phyloP scores from a whole-genome alignment of 108 stramenopile species.

The Bacterosira constricta region DNA sequence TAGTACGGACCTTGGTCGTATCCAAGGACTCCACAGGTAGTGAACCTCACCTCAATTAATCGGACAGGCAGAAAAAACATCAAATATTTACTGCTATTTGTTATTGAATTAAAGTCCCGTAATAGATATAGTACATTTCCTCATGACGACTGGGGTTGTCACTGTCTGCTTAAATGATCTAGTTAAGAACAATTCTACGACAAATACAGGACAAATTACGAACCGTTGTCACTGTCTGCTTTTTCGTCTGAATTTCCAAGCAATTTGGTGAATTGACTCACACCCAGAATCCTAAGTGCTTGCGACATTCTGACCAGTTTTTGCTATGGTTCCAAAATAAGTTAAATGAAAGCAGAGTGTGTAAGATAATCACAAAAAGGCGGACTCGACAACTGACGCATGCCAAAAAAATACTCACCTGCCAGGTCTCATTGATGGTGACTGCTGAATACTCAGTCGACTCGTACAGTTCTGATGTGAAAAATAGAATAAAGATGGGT shows the following conservation, averaged over 20 bases:
- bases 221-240: too few species aligned
- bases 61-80: too few species aligned
- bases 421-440: slow-evolving; percentile 76
- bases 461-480: slow-evolving; percentile 71
- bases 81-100: too few species aligned
- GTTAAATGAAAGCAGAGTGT: not conserved
- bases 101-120: not conserved
- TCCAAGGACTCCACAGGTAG: too few species aligned
- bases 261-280: slow-evolving; percentile 12
- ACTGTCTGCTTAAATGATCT: too few species aligned
- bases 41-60: too few species aligned
- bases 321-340: not conserved
- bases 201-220: too few species aligned
- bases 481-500: not conserved
- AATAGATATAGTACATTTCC: not conserved
- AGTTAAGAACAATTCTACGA: too few species aligned
- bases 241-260: not conserved
- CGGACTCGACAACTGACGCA: not conserved
- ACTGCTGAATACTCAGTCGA: slow-evolving; percentile 86
- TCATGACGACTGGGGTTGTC: not conserved
- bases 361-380: not conserved
- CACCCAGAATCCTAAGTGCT: slow-evolving; percentile 15
- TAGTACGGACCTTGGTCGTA: too few species aligned
- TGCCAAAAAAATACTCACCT: slow-evolving; percentile 10
- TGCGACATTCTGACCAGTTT: slow-evolving; percentile 23